Evolutionary conservation across 2,329 filamentous ascomycete genomes (phyloP), one percentile per base, ranked within the genome.

Genomic region (Pseudopithomyces maydicus): DNA sequence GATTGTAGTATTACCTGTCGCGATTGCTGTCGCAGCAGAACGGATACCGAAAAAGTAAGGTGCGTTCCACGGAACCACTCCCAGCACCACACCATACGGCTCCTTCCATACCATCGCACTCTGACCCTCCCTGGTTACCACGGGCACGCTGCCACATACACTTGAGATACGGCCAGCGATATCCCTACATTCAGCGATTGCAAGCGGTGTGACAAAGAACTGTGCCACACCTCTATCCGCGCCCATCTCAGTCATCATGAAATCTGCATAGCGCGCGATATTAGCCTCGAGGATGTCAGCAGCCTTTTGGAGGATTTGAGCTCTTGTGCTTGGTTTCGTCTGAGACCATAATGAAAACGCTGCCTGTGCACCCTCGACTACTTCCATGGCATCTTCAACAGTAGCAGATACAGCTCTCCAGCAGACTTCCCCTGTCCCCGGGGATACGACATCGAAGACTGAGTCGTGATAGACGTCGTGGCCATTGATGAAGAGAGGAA

Each of bases 21-120:
- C 82, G 2, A 93, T 79, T 2, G 90, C 87, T 42, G 66, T 71
- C 7, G 75, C 59, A 7, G 75, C 67, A 54, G 72, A 72, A 26
- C 68, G 66, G 52, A 77, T 71, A 5, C 65, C 69, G 45, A 78
- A 64, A 46, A 71, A 64, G 63, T 75, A 77, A 3, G 73, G 82
- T 1, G 82, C 82, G 58, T 85, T 81, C 80, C 91, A 94, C 8
- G 91, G 89, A 1, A 88, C 89, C 72, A 94, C 90, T 3, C 85
- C 86, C 22, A 94, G 78, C 15, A 91, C 81, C 6, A 93, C 90
- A 2, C 91, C 91, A 65, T 86, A 92, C 0, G 91, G 90, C 73
- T 92, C 88, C 68, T 86, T 87, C 63, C 86, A 77, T 3, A 94
- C 77, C 60, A 93, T 80, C 0, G 86, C 89, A 48, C 77, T 80